Conservation (phyloP, 192 early-diverging fungal genomes). For the Mortierella antarctica region DNA sequence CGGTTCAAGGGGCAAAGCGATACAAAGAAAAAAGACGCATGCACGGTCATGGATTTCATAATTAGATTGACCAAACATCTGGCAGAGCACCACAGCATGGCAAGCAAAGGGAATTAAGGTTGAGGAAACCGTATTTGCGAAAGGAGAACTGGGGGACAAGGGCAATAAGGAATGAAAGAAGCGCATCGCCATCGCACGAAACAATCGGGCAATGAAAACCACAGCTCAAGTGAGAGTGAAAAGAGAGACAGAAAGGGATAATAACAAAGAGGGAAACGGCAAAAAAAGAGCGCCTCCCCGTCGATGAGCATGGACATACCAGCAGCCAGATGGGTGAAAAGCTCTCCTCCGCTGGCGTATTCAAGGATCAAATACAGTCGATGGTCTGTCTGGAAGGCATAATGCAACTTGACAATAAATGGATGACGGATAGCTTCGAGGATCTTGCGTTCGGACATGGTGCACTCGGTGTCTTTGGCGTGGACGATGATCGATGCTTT, state of each 20-base stretch:
- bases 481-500: conserved; percentile 89
- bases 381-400: conserved; percentile 91
- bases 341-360: conserved; percentile 92
- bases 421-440: conserved; percentile 88
- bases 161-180: too few species aligned
- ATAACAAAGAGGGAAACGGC: neutral
- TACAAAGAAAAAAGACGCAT: neutral
- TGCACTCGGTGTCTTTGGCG: conserved; percentile 83
- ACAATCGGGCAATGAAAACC: neutral
- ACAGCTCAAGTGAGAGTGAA: conserved; percentile 1
- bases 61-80: conserved; percentile 18
- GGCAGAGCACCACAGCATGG: conserved; percentile 10
- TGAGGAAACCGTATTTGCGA: neutral
- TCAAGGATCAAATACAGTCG: conserved; percentile 90
- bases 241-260: neutral
- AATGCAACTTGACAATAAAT: conserved; percentile 93
- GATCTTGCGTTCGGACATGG: conserved; percentile 88
- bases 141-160: neutral
- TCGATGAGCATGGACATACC: conserved; percentile 54
- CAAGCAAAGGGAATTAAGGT: neutral
- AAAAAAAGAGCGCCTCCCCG: neutral
- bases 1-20: neutral
- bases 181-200: too few species aligned
- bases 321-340: conserved; percentile 89
- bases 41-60: neutral